A percentile compares a stretch with the other conserved stretches of the same genome.
Evolutionary conservation across 1,139 yeast genomes (phyloP).

Genomic region (Starmera stellimalicola): DNA sequence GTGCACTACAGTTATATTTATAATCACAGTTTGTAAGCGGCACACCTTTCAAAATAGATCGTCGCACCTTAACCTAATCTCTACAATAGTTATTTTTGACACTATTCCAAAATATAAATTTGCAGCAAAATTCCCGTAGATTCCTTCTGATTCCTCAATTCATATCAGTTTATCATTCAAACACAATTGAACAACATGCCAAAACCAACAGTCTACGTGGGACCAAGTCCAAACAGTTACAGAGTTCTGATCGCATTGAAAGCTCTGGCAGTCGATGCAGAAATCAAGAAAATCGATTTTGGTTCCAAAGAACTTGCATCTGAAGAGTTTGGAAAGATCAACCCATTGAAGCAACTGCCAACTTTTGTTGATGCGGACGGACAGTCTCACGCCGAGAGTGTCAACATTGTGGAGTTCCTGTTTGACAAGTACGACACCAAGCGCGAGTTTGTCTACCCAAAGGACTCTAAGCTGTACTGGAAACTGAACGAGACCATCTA

Average conservation of each 20-base stretch:
- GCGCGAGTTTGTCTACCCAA: conserved; percentile 1
- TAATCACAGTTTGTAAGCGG: too few relatives aligned
- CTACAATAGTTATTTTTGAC: too few relatives aligned
- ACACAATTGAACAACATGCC: background rate
- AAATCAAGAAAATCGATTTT: background rate
- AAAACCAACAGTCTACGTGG: background rate
- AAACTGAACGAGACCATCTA: background rate
- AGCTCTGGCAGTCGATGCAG: background rate
- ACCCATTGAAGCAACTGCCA: background rate
- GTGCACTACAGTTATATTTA: too few relatives aligned
- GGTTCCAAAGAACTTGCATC: background rate
- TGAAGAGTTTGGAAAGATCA: conserved; percentile 18
- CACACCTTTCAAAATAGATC: too few relatives aligned
- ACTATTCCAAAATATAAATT: background rate
- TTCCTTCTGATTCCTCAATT: background rate
- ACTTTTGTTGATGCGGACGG: conserved; percentile 4
- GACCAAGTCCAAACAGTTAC: conserved; percentile 2
- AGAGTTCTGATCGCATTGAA: conserved; percentile 1
- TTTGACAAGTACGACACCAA: conserved; percentile 11
- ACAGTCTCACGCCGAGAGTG: conserved; percentile 18
- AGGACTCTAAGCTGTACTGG: conserved; percentile 8
- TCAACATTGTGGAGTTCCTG: conserved; percentile 20
- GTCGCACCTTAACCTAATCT: too few relatives aligned
- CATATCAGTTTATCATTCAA: background rate
- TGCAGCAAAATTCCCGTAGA: background rate